phyloP scores from a whole-genome alignment of 352 stramenopile species.

The Phytophthora pinifolia region DNA sequence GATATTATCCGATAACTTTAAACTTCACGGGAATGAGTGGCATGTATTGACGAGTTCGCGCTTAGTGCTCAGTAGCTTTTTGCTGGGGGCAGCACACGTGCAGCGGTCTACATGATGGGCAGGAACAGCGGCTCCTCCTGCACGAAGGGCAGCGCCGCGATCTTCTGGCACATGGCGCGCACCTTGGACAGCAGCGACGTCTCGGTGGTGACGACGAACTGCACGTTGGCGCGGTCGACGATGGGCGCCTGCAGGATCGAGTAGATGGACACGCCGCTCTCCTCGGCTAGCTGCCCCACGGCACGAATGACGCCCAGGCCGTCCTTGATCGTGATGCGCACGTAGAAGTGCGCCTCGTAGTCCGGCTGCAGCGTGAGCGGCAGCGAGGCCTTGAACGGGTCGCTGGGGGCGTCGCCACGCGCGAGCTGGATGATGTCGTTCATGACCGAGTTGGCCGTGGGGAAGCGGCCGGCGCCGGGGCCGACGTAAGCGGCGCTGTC shows the following conservation, averaged over 20 bases:
- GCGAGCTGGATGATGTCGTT: slow-evolving; percentile 95
- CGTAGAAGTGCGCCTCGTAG: slow-evolving; percentile 94
- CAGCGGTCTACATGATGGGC: slow-evolving; percentile 55
- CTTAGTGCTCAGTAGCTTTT: too few species aligned
- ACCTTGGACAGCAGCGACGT: slow-evolving; percentile 87
- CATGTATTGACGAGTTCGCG: slow-evolving; percentile 19
- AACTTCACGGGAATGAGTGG: too few species aligned
- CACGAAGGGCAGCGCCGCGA: slow-evolving; percentile 88
- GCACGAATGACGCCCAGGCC: slow-evolving; percentile 93
- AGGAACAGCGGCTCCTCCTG: slow-evolving; percentile 82
- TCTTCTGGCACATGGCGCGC: slow-evolving; percentile 87
- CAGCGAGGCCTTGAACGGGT: slow-evolving; percentile 75
- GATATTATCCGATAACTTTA: too few species aligned
- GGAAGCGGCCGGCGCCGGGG: slow-evolving; percentile 93
- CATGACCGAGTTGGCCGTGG: slow-evolving; percentile 96
- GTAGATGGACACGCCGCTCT: slow-evolving; percentile 96
- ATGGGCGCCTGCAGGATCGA: slow-evolving; percentile 97
- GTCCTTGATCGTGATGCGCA: slow-evolving; percentile 94
- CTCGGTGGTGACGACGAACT: slow-evolving; percentile 97
- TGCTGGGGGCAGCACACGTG: too few species aligned
- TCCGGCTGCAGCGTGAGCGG: slow-evolving; percentile 84
- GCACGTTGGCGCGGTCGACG: slow-evolving; percentile 89
- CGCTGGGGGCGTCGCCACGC: slow-evolving; percentile 81
- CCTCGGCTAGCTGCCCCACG: slow-evolving; percentile 94
- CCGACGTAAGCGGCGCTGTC: slow-evolving; percentile 91